These are phyloP conservation scores for Lactarius vividus DNA, from an alignment of 768 basidiomycete genomes.

Conservation along the genomic window DNA sequence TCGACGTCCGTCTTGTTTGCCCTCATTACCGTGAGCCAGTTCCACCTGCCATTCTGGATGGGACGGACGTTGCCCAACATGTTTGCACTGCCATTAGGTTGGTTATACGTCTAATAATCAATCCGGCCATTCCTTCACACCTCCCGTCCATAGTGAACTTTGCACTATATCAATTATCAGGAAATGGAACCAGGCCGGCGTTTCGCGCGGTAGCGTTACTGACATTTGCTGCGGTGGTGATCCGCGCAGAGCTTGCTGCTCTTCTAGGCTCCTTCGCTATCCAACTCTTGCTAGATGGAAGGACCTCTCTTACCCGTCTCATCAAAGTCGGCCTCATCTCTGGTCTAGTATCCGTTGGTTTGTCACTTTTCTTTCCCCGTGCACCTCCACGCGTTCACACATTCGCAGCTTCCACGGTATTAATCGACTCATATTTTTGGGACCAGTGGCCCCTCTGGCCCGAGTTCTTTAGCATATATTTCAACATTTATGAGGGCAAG, in stretches of 20 bases:
- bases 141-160: slow-evolving; percentile 50
- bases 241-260: slow-evolving; percentile 76
- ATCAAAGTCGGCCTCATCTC: slow-evolving; percentile 50
- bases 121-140: slow-evolving; percentile 1
- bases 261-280: slow-evolving; percentile 61
- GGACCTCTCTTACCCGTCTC: slow-evolving; percentile 44
- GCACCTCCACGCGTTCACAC: neutral
- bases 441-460: slow-evolving; percentile 74
- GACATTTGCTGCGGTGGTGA: slow-evolving; percentile 62
- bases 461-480: slow-evolving; percentile 72
- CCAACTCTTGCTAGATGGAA: slow-evolving; percentile 46
- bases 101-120: slow-evolving; percentile 18
- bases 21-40: slow-evolving; percentile 76
- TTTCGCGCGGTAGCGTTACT: slow-evolving; percentile 55
- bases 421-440: slow-evolving; percentile 90
- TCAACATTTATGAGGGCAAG: slow-evolving; percentile 86
- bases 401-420: slow-evolving; percentile 52
- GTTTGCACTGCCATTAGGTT: slow-evolving; percentile 81
- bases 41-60: slow-evolving; percentile 93
- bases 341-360: slow-evolving; percentile 53
- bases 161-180: slow-evolving; percentile 48
- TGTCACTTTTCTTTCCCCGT: slow-evolving; percentile 18
- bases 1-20: slow-evolving; percentile 56
- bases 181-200: slow-evolving; percentile 41
- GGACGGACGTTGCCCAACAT: slow-evolving; percentile 93